phyloP scores from a whole-genome alignment of 108 stramenopile species.

The Epithemia pelagica region DNA sequence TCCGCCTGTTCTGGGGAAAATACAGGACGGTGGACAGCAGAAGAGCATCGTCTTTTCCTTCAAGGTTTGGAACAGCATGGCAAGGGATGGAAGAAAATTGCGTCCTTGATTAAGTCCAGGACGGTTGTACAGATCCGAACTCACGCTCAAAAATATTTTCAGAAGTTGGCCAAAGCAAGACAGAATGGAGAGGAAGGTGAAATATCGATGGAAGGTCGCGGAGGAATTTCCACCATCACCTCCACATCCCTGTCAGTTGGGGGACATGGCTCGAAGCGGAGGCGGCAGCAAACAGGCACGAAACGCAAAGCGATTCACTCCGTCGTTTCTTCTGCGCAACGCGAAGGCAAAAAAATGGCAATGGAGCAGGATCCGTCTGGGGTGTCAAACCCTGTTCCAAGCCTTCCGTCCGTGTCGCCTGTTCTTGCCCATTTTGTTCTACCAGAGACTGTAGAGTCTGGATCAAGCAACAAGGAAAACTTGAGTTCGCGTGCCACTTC shows the following conservation, averaged over 20 bases:
- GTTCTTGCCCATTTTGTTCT: conserved; percentile 60
- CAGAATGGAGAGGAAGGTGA: conserved; percentile 77
- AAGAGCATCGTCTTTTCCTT: conserved; percentile 92
- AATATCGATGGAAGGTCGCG: conserved; percentile 50
- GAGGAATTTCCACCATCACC: conserved; percentile 24
- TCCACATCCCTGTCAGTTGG: conserved; percentile 17
- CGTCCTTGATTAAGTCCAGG: conserved; percentile 83
- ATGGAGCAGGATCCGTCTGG: conserved; percentile 27
- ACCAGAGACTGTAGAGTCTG: conserved; percentile 16
- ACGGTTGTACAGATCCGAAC: conserved; percentile 97
- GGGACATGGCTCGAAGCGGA: conserved; percentile 22
- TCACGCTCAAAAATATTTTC: conserved; percentile 99
- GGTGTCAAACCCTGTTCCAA: conserved; percentile 20
- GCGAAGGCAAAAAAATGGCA: conserved; percentile 57
- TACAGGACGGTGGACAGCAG: conserved; percentile 96
- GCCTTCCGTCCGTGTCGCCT: conserved; percentile 54
- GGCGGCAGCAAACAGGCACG: conserved; percentile 55
- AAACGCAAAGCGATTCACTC: conserved; percentile 76
- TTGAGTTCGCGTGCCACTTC: conserved; percentile 12
- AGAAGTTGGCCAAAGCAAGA: conserved; percentile 93
- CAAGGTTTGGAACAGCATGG: conserved; percentile 92
- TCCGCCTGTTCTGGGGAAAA: conserved; percentile 54
- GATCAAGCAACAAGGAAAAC: background rate
- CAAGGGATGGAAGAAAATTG: conserved; percentile 94
- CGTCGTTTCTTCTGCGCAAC: conserved; percentile 55